These are phyloP conservation scores for Iris pallida DNA, from an alignment of 116 monocot genomes.

Conservation along the genomic window DNA sequence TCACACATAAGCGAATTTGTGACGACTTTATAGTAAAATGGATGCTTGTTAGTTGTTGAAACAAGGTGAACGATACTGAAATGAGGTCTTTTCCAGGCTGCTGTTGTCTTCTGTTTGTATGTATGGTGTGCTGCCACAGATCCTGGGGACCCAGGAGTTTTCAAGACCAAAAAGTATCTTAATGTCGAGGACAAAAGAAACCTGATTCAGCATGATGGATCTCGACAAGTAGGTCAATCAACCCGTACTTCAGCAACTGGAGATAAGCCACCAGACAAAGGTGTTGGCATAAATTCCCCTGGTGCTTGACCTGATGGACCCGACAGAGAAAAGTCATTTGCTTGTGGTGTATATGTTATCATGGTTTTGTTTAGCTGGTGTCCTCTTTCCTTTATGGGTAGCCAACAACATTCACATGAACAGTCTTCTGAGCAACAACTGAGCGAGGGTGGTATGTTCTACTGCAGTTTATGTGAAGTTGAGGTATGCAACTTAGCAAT, in stretches of 20 bases:
- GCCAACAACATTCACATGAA: conserved; percentile 17
- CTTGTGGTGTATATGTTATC: too few relatives aligned
- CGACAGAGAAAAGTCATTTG: conserved; percentile 9
- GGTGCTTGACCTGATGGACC: conserved; percentile 16
- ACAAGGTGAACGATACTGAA: conserved; percentile 4
- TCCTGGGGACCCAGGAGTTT: conserved; percentile 77
- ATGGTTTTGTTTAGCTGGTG: conserved; percentile 40
- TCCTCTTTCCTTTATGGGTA: conserved; percentile 25
- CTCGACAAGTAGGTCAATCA: conserved; percentile 14
- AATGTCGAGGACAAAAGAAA: conserved; percentile 25
- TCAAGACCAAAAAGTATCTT: conserved; percentile 71
- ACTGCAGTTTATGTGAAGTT: conserved; percentile 87
- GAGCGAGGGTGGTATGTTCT: conserved; percentile 88
- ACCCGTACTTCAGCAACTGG: conserved; percentile 11
- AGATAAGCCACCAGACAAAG: conserved; percentile 20
- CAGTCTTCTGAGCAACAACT: conserved; percentile 51
- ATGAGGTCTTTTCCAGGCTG: conserved; percentile 36
- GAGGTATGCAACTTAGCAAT: conserved; percentile 42
- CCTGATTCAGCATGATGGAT: conserved; percentile 12
- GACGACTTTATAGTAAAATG: not conserved
- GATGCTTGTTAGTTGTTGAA: not conserved
- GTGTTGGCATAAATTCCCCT: not conserved
- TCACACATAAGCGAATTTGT: too few relatives aligned
- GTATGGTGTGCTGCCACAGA: conserved; percentile 80
- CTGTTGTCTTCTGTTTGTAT: conserved; percentile 57